These are phyloP conservation scores for Calocera viscosa DNA, from an alignment of 768 basidiomycete genomes.

Conservation along the genomic window DNA sequence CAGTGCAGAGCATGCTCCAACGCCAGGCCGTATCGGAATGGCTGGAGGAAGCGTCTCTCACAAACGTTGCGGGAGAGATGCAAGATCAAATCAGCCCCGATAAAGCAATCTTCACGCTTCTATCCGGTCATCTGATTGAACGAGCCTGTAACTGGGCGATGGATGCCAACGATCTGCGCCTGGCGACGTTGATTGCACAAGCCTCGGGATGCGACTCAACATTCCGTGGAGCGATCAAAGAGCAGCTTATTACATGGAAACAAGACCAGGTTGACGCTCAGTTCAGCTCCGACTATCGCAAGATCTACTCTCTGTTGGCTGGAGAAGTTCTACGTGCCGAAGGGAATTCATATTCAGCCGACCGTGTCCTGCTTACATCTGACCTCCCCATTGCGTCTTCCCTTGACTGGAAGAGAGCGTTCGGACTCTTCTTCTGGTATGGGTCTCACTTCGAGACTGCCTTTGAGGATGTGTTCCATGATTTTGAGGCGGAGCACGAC, in stretches of 20 bases:
- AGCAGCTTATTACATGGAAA: slow-evolving; percentile 75
- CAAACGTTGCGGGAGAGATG: slow-evolving; percentile 61
- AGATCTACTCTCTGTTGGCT: slow-evolving; percentile 70
- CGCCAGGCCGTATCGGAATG: slow-evolving; percentile 74
- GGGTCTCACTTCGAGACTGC: slow-evolving; percentile 46
- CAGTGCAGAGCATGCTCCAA: slow-evolving; percentile 55
- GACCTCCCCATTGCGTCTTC: slow-evolving; percentile 55
- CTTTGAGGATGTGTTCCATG: slow-evolving; percentile 52
- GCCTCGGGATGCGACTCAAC: slow-evolving; percentile 56
- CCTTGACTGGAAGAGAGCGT: slow-evolving; percentile 87
- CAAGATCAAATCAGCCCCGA: slow-evolving; percentile 38
- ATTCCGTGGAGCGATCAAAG: slow-evolving; percentile 57
- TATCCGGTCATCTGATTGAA: slow-evolving; percentile 81
- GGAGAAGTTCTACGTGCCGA: slow-evolving; percentile 49
- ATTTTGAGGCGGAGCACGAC: slow-evolving; percentile 40
- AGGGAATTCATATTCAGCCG: slow-evolving; percentile 15
- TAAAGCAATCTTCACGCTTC: slow-evolving; percentile 53
- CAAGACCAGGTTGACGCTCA: slow-evolving; percentile 60
- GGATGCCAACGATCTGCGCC: slow-evolving; percentile 63
- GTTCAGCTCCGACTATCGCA: slow-evolving; percentile 54
- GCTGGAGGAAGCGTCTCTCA: slow-evolving; percentile 61
- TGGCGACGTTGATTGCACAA: slow-evolving; percentile 82
- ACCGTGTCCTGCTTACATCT: slow-evolving; percentile 9
- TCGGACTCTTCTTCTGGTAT: slow-evolving; percentile 88
- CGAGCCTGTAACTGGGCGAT: slow-evolving; percentile 64